Conservation (phyloP, 805 yeast genomes). For the Torulaspora franciscae region DNA sequence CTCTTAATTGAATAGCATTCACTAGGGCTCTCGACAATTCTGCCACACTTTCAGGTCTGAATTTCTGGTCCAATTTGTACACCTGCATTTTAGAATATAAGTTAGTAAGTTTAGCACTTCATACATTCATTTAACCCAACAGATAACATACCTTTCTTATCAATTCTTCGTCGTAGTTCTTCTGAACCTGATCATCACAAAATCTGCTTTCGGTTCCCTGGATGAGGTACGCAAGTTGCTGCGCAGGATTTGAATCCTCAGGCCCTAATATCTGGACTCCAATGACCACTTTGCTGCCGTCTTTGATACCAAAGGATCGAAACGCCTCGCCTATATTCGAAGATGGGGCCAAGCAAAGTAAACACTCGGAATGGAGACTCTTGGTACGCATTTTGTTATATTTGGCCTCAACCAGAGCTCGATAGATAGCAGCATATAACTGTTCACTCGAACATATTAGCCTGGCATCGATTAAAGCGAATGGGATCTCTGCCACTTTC, state of each 20-base stretch:
- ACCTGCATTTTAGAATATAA: slow-evolving; percentile 16
- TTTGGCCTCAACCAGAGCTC: slow-evolving; percentile 50
- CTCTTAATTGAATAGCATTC: slow-evolving; percentile 47
- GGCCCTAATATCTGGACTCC: slow-evolving; percentile 45
- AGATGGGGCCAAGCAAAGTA: slow-evolving; percentile 63
- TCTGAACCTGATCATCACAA: slow-evolving; percentile 32
- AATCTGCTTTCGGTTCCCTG: slow-evolving; percentile 37
- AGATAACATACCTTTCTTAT: slow-evolving; percentile 33
- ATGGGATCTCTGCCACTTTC: slow-evolving; percentile 49
- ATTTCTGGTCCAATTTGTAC: slow-evolving; percentile 27
- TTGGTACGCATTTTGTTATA: slow-evolving; percentile 53
- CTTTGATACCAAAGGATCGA: slow-evolving; percentile 63
- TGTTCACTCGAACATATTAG: slow-evolving; percentile 59
- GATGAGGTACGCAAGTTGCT: slow-evolving; percentile 15
- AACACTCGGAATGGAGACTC: slow-evolving; percentile 64
- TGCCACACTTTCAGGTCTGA: slow-evolving; percentile 17
- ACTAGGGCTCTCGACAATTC: slow-evolving; percentile 42
- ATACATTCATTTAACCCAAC: neutral
- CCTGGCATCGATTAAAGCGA: slow-evolving; percentile 59
- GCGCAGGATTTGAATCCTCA: neutral
- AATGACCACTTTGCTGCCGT: slow-evolving; percentile 42
- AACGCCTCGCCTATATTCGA: slow-evolving; percentile 66
- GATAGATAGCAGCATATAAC: slow-evolving; percentile 53
- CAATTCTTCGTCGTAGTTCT: slow-evolving; percentile 34
- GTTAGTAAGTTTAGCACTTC: slow-evolving; percentile 9